Percentiles rank a stretch among this genome's conserved stretches.
These are phyloP conservation scores for Dujonia santamariae DNA, from an alignment of 1,139 yeast genomes.

Conservation along the genomic window DNA sequence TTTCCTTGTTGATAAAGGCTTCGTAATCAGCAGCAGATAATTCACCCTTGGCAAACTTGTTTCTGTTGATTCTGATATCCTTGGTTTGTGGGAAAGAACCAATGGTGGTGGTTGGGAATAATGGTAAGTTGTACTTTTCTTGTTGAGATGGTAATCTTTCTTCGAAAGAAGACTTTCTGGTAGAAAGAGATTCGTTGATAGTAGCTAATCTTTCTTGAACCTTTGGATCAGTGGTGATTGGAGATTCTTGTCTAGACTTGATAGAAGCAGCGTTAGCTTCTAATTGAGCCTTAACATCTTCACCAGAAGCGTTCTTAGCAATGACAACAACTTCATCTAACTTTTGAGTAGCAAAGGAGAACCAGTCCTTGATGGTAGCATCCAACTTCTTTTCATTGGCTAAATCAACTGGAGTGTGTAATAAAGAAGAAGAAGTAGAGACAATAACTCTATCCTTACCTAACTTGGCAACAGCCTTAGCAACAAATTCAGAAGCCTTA, in stretches of 20 bases:
- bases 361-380: conserved; percentile 92
- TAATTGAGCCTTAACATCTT: conserved; percentile 63
- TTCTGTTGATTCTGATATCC: conserved; percentile 98
- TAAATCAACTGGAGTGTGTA: conserved; percentile 98
- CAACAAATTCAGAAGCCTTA: conserved; percentile 77
- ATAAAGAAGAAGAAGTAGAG: conserved; percentile 92
- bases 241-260: conserved; percentile 81
- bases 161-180: conserved; percentile 86
- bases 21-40: conserved; percentile 94
- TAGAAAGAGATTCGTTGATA: conserved; percentile 74
- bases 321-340: conserved; percentile 84
- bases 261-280: conserved; percentile 86
- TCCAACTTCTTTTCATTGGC: conserved; percentile 87
- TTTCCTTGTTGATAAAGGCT: conserved; percentile 93
- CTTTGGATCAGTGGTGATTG: conserved; percentile 85
- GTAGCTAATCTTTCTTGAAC: conserved; percentile 86
- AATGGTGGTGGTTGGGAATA: conserved; percentile 99
- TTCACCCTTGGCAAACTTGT: conserved; percentile 96
- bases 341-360: conserved; percentile 98
- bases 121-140: conserved; percentile 85
- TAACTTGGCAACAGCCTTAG: conserved; percentile 77
- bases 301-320: conserved; percentile 85
- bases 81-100: conserved; percentile 99
- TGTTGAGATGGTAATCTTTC: conserved; percentile 86
- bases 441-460: conserved; percentile 88